Percentiles rank a stretch among this genome's conserved stretches.
phyloP scores from a whole-genome alignment of 768 basidiomycete species.

The Hericium coralloides region DNA sequence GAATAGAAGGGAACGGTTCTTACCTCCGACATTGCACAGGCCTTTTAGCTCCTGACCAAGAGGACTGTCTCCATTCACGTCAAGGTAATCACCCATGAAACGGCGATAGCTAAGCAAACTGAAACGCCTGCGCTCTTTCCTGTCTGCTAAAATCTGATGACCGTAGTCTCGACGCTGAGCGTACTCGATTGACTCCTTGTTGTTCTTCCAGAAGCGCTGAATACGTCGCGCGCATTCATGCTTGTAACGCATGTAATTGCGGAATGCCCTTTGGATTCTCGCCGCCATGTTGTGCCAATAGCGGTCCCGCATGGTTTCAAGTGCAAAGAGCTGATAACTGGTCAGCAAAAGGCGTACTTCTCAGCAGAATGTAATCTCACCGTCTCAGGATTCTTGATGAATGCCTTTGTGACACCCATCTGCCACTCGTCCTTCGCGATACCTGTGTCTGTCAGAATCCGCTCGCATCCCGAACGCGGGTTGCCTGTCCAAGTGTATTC shows the following conservation, averaged over 20 bases:
- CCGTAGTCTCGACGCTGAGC: slow-evolving; percentile 91
- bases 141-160: slow-evolving; percentile 80
- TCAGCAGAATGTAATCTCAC: slow-evolving; percentile 32
- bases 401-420: slow-evolving; percentile 97
- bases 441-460: slow-evolving; percentile 90
- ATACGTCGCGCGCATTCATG: slow-evolving; percentile 92
- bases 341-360: slow-evolving; percentile 1
- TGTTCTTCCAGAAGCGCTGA: slow-evolving; percentile 98
- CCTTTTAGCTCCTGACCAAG: slow-evolving; percentile 68
- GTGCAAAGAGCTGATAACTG: slow-evolving; percentile 71
- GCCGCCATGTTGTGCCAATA: slow-evolving; percentile 99
- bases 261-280: slow-evolving; percentile 92
- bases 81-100: slow-evolving; percentile 95
- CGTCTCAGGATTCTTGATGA: slow-evolving; percentile 99
- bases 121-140: slow-evolving; percentile 91
- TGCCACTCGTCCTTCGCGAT: slow-evolving; percentile 98
- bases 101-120: slow-evolving; percentile 90
- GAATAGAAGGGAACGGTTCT: neutral
- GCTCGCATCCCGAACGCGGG: slow-evolving; percentile 82
- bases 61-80: slow-evolving; percentile 72
- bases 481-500: slow-evolving; percentile 97
- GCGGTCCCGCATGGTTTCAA: slow-evolving; percentile 97
- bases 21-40: slow-evolving; percentile 69
- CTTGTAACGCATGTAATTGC: slow-evolving; percentile 93
- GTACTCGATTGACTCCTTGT: slow-evolving; percentile 88